Percentiles rank a stretch among this genome's conserved stretches.
Evolutionary conservation across 805 yeast species (phyloP).

Genomic region (Wickerhamiella musiphila): DNA sequence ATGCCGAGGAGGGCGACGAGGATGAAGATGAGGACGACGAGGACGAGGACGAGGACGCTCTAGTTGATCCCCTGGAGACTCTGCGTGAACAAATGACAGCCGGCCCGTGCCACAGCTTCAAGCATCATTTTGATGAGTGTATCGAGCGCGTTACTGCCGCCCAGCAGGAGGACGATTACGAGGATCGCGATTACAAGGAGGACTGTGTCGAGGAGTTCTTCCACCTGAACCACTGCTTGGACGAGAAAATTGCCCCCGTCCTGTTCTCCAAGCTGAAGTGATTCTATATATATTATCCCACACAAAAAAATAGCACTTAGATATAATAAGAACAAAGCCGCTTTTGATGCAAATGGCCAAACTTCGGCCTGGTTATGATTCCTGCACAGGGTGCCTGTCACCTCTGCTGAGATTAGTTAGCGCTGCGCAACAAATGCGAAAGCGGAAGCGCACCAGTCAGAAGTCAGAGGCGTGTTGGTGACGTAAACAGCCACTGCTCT

Average conservation of each 20-base stretch:
- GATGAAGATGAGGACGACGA: slow-evolving; percentile 42
- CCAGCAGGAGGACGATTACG: slow-evolving; percentile 72
- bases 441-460: too few species aligned
- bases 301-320: too few species aligned
- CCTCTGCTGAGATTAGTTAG: too few species aligned
- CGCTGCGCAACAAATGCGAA: too few species aligned
- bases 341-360: neutral
- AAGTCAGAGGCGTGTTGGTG: too few species aligned
- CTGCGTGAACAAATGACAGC: slow-evolving; percentile 32
- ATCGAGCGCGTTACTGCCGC: slow-evolving; percentile 85
- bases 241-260: slow-evolving; percentile 82
- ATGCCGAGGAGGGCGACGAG: slow-evolving; percentile 28
- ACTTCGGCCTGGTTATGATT: neutral
- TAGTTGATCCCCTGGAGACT: slow-evolving; percentile 45
- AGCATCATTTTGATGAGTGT: slow-evolving; percentile 89
- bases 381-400: too few species aligned
- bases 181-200: slow-evolving; percentile 66
- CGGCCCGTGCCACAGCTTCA: slow-evolving; percentile 50
- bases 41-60: slow-evolving; percentile 54
- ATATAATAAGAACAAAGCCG: too few species aligned
- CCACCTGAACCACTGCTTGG: slow-evolving; percentile 88
- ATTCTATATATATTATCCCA: too few species aligned
- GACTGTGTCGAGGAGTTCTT: slow-evolving; percentile 97
- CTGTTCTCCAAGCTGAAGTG: slow-evolving; percentile 74
- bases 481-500: too few species aligned